A percentile compares a stretch with the other conserved stretches of the same genome.
These are phyloP conservation scores for Gyrodon lividus DNA, from an alignment of 768 basidiomycete genomes.

Conservation along the genomic window DNA sequence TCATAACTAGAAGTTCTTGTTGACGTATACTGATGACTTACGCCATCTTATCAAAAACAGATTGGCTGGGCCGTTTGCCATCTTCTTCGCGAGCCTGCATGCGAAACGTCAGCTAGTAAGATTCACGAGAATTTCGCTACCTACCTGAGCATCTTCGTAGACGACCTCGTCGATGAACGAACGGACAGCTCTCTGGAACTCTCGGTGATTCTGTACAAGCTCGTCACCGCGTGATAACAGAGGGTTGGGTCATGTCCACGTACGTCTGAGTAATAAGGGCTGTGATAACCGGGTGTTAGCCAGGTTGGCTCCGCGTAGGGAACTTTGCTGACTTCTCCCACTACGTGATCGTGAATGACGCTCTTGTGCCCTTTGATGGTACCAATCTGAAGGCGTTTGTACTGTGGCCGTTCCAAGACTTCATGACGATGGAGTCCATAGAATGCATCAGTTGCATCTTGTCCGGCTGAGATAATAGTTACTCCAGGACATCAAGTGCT, in stretches of 20 bases:
- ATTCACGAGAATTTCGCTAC: conserved; percentile 10
- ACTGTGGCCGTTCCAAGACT: conserved; percentile 74
- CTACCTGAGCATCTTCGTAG: conserved; percentile 39
- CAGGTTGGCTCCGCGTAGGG: conserved; percentile 91
- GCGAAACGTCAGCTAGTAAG: conserved; percentile 16
- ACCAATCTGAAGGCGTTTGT: conserved; percentile 74
- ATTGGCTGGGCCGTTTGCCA: conserved; percentile 82
- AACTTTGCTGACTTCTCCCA: conserved; percentile 66
- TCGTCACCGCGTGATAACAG: conserved; percentile 7
- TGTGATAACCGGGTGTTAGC: conserved; percentile 66
- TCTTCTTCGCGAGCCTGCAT: conserved; percentile 71
- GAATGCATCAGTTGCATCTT: conserved; percentile 87
- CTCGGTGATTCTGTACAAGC: conserved; percentile 44
- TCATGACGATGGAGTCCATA: conserved; percentile 88
- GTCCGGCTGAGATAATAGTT: conserved; percentile 52
- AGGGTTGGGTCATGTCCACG: conserved; percentile 14
- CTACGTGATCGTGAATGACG: conserved; percentile 45
- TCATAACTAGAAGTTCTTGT: neutral
- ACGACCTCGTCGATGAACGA: conserved; percentile 71
- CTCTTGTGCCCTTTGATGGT: conserved; percentile 60
- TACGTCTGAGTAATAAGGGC: conserved; percentile 69
- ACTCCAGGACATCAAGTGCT: neutral
- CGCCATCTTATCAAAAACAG: conserved; percentile 83
- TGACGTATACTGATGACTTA: conserved; percentile 27
- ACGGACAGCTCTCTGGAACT: conserved; percentile 46